These are phyloP conservation scores for Paspalum vaginatum DNA, from an alignment of 176 grass and related monocot species.

Conservation along the genomic window DNA sequence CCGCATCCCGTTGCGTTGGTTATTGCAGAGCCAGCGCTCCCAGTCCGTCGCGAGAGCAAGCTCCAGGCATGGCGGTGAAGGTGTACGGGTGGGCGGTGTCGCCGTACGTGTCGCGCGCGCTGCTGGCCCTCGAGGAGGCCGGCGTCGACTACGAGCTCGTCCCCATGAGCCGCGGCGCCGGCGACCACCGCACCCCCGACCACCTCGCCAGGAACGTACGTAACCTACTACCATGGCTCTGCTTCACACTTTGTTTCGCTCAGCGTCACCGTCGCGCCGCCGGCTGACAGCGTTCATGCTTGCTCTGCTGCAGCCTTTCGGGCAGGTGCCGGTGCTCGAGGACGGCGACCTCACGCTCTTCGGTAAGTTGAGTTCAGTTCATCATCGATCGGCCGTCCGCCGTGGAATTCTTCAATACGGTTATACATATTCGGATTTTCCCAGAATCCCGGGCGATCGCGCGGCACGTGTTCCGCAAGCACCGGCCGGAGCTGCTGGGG, in stretches of 20 bases:
- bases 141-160: slow-evolving; percentile 51
- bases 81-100: slow-evolving; percentile 21
- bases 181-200: slow-evolving; percentile 40
- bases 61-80: too few species aligned
- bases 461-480: slow-evolving; percentile 26
- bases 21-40: too few species aligned
- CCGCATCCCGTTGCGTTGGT: too few species aligned
- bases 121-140: slow-evolving; percentile 66
- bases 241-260: too few species aligned
- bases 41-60: too few species aligned
- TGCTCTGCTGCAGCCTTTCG: slow-evolving; percentile 41
- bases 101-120: slow-evolving; percentile 43
- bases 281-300: too few species aligned
- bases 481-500: slow-evolving; percentile 36
- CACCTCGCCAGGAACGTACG: slow-evolving; percentile 65
- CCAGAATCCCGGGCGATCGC: slow-evolving; percentile 32
- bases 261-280: too few species aligned
- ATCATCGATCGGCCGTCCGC: too few species aligned
- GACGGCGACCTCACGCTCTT: slow-evolving; percentile 45
- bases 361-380: neutral
- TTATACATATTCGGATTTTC: too few species aligned
- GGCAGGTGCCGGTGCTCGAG: slow-evolving; percentile 45
- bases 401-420: too few species aligned
- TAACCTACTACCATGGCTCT: neutral
- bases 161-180: slow-evolving; percentile 27